Conservation (phyloP, 495 filamentous ascomycete species). For the Talaromyces ruber region DNA sequence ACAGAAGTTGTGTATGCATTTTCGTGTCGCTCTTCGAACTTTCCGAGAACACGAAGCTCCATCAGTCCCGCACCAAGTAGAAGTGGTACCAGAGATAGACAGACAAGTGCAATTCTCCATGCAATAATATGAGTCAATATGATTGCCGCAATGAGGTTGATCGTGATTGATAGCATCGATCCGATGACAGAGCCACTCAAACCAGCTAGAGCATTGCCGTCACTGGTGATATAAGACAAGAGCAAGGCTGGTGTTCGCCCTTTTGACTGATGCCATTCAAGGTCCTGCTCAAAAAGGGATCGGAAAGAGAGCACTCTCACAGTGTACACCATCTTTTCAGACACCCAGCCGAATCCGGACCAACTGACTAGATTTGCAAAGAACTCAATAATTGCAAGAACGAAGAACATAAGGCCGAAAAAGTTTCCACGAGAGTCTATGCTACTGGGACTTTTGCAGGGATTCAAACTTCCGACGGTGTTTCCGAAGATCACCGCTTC, state of each 20-base stretch:
- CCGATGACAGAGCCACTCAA: conserved; percentile 36
- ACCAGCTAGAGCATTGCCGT: conserved; percentile 39
- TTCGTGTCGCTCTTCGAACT: conserved; percentile 53
- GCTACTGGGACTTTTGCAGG: conserved; percentile 26
- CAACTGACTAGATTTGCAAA: conserved; percentile 43
- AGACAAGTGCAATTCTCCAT: conserved; percentile 32
- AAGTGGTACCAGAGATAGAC: conserved; percentile 32
- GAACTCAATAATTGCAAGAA: conserved; percentile 44
- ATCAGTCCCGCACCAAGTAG: conserved; percentile 40
- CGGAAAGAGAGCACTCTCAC: conserved; percentile 42
- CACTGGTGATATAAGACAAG: conserved; percentile 40
- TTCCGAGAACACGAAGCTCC: conserved; percentile 40
- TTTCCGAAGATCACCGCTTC: conserved; percentile 48
- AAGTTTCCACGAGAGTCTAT: conserved; percentile 36
- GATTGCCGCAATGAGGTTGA: conserved; percentile 35
- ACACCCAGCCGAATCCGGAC: conserved; percentile 40
- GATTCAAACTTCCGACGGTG: conserved; percentile 35
- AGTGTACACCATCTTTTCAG: conserved; percentile 43
- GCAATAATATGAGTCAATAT: conserved; percentile 35
- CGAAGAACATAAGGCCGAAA: conserved; percentile 46
- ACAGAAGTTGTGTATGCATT: conserved; percentile 42
- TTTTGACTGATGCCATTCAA: conserved; percentile 46
- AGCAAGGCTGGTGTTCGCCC: conserved; percentile 37
- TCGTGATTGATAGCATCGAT: conserved; percentile 37
- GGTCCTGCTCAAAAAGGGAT: conserved; percentile 42